These are phyloP conservation scores for Cudoniella acicularis DNA, from an alignment of 495 filamentous ascomycete genomes.

Conservation along the genomic window DNA sequence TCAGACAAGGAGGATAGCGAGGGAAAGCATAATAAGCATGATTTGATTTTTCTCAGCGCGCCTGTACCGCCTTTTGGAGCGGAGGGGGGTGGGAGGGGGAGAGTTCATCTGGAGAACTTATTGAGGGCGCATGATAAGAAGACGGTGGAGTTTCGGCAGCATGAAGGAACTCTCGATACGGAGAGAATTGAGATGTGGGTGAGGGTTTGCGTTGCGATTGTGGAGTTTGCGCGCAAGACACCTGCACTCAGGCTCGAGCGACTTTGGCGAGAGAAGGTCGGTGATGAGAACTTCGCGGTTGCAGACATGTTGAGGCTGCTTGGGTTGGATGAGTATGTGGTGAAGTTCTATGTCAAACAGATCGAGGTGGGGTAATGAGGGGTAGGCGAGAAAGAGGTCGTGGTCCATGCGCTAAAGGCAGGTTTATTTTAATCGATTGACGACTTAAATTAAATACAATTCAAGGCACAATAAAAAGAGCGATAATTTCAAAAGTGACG, in stretches of 20 bases:
- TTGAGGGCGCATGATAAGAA: not conserved
- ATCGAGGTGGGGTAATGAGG: no score
- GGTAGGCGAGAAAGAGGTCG: no score
- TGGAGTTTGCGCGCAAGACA: slow-evolving; percentile 19
- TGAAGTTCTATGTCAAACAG: no score
- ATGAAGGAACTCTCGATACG: slow-evolving; percentile 30
- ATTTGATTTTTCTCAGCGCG: not conserved
- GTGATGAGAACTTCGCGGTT: no score
- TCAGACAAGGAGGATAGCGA: not conserved
- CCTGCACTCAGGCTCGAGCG: not conserved
- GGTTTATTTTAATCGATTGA: no score
- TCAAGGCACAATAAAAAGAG: no score
- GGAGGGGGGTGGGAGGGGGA: not conserved
- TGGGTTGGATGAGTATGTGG: no score
- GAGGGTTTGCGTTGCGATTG: slow-evolving; percentile 27
- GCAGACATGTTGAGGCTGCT: no score
- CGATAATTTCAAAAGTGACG: no score
- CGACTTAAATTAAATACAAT: no score
- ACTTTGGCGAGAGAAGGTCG: not conserved
- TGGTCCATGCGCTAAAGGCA: no score
- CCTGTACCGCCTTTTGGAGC: not conserved
- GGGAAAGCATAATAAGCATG: not conserved
- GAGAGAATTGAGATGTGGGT: slow-evolving; percentile 29
- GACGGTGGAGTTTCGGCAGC: slow-evolving; percentile 41
- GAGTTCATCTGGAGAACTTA: not conserved